These are phyloP conservation scores for Periconia macrospinosa DNA, from an alignment of 2,329 filamentous ascomycete genomes.

Conservation along the genomic window DNA sequence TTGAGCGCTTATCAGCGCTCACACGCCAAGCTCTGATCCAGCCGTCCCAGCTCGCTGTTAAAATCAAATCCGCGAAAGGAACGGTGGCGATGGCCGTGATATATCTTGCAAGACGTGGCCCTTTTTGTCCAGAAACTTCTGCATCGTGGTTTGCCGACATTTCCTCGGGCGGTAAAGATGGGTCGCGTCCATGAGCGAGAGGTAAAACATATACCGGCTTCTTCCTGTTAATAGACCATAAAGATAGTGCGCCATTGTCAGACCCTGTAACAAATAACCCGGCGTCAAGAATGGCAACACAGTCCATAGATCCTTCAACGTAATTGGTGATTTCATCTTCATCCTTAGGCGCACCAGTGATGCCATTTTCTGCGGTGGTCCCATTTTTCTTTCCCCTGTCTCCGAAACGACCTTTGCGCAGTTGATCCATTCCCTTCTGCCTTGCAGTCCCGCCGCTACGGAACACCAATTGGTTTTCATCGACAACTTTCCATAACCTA, in stretches of 20 bases:
- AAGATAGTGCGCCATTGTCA: slow-evolving; percentile 82
- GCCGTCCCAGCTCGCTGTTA: slow-evolving; percentile 95
- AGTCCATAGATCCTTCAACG: slow-evolving; percentile 84
- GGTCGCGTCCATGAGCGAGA: slow-evolving; percentile 83
- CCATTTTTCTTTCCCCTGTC: slow-evolving; percentile 39
- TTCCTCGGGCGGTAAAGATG: slow-evolving; percentile 66
- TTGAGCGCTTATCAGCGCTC: slow-evolving; percentile 69
- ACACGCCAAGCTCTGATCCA: slow-evolving; percentile 83
- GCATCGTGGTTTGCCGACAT: slow-evolving; percentile 68
- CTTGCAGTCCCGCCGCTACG: slow-evolving; percentile 69
- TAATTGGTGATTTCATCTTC: slow-evolving; percentile 50
- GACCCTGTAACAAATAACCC: slow-evolving; percentile 89
- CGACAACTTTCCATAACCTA: slow-evolving; percentile 91
- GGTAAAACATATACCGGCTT: slow-evolving; percentile 82
- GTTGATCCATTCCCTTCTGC: slow-evolving; percentile 43
- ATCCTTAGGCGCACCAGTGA: slow-evolving; percentile 42
- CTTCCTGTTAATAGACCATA: slow-evolving; percentile 93
- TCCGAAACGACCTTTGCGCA: slow-evolving; percentile 39
- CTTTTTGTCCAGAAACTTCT: slow-evolving; percentile 50
- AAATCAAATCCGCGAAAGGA: slow-evolving; percentile 85
- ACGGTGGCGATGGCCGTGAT: slow-evolving; percentile 87
- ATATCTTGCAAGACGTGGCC: slow-evolving; percentile 71
- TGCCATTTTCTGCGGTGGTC: slow-evolving; percentile 54
- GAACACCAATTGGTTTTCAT: slow-evolving; percentile 95
- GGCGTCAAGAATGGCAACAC: slow-evolving; percentile 85